Conservation (phyloP, 306 rosid species). For the Chamaecrista fasciculata region DNA sequence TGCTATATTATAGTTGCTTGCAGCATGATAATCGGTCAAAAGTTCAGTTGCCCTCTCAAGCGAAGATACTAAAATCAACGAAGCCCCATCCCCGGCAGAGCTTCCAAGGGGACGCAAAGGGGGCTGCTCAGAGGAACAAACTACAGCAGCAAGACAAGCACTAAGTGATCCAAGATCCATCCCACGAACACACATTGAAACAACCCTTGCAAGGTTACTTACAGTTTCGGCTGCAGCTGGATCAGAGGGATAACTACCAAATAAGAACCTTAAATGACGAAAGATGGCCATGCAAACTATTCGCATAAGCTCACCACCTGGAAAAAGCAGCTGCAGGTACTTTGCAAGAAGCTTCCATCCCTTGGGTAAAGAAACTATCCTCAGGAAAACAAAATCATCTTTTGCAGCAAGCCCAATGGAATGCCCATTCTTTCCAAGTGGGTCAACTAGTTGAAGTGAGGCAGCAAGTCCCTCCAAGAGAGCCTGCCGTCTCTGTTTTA, state of each 20-base stretch:
- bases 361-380: slow-evolving; percentile 83
- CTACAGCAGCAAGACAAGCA: slow-evolving; percentile 92
- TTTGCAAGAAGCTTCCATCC: slow-evolving; percentile 78
- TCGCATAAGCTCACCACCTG: slow-evolving; percentile 79
- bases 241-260: slow-evolving; percentile 78
- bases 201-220: slow-evolving; percentile 64
- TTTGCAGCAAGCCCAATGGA: slow-evolving; percentile 67
- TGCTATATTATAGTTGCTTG: slow-evolving; percentile 59
- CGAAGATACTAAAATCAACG: slow-evolving; percentile 70
- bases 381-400: slow-evolving; percentile 81
- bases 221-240: slow-evolving; percentile 61
- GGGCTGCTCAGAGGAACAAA: slow-evolving; percentile 84
- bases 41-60: slow-evolving; percentile 94
- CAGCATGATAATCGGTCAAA: slow-evolving; percentile 75
- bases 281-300: slow-evolving; percentile 93
- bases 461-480: slow-evolving; percentile 79
- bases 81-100: slow-evolving; percentile 89
- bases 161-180: slow-evolving; percentile 97
- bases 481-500: slow-evolving; percentile 63
- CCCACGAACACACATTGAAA: slow-evolving; percentile 52
- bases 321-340: slow-evolving; percentile 68
- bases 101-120: slow-evolving; percentile 94
- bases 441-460: slow-evolving; percentile 88
- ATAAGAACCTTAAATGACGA: slow-evolving; percentile 82
- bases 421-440: slow-evolving; percentile 69